Conservation (phyloP, 2,329 filamentous ascomycete species). For the Hypoxylon rubiginosum region DNA sequence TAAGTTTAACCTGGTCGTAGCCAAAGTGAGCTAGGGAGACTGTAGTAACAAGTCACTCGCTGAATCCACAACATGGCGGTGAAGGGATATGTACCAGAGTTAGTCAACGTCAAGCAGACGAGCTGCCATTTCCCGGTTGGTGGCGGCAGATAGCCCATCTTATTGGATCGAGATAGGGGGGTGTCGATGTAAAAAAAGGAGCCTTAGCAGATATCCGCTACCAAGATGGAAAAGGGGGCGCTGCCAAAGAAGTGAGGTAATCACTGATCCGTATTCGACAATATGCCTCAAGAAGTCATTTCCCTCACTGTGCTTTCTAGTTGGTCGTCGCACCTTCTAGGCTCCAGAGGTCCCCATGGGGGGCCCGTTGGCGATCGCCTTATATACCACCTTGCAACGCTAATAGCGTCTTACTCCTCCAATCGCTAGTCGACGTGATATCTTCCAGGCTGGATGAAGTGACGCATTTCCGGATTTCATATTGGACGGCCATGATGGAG, state of each 20-base stretch:
- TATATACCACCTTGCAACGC: constrained; percentile 27
- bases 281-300: constrained; percentile 11
- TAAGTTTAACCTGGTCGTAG: constrained; percentile 35
- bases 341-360: constrained; percentile 2
- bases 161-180: constrained; percentile 24
- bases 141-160: constrained; percentile 24
- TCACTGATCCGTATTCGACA: constrained; percentile 4
- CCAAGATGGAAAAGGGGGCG: constrained; percentile 5
- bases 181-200: constrained; percentile 23
- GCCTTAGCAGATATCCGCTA: constrained; percentile 12
- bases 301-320: neutral
- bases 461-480: constrained; percentile 2
- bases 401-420: constrained; percentile 1
- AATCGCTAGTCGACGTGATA: constrained; percentile 5
- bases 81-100: constrained; percentile 34
- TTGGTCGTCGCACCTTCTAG: constrained; percentile 7
- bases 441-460: neutral
- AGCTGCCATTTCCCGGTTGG: constrained; percentile 38
- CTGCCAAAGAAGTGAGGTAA: constrained; percentile 7
- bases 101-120: constrained; percentile 31
- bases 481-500: constrained; percentile 1
- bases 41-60: constrained; percentile 31
- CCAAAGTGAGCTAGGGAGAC: constrained; percentile 40
- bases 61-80: constrained; percentile 29
- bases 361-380: constrained; percentile 19